These are phyloP conservation scores for Oxalis stricta DNA, from an alignment of 441 rosid species.

Conservation along the genomic window DNA sequence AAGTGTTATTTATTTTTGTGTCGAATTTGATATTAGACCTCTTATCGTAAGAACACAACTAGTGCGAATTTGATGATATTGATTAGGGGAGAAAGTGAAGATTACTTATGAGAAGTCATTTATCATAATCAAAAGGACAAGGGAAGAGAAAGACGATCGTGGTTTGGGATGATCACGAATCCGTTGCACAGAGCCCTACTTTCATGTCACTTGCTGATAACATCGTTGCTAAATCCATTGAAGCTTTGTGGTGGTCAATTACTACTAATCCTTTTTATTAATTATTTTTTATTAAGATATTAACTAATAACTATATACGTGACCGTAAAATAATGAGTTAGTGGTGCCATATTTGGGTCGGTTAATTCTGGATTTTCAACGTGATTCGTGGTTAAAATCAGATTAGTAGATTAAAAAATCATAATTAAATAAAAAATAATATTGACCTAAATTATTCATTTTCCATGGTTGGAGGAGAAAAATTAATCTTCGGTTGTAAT, in stretches of 20 bases:
- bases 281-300: too few species aligned
- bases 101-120: constrained; percentile 57
- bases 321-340: too few species aligned
- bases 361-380: too few species aligned
- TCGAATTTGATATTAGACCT: not conserved
- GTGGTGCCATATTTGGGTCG: too few species aligned
- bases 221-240: constrained; percentile 38
- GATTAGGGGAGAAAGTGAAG: constrained; percentile 67
- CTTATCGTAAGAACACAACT: not conserved
- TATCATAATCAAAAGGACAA: constrained; percentile 42
- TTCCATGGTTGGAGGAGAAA: too few species aligned
- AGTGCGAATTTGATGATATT: not conserved
- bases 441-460: too few species aligned
- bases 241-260: constrained; percentile 38
- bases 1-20: not conserved
- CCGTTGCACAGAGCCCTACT: constrained; percentile 38
- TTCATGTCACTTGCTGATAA: constrained; percentile 47
- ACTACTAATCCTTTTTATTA: not conserved
- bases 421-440: too few species aligned
- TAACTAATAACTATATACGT: too few species aligned
- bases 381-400: too few species aligned
- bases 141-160: constrained; percentile 36
- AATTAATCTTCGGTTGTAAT: too few species aligned
- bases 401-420: too few species aligned
- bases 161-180: constrained; percentile 48